A percentile compares a stretch with the other conserved stretches of the same genome.
phyloP scores from a whole-genome alignment of 805 yeast species.

The Wickerhamomyces sydowiorum region DNA sequence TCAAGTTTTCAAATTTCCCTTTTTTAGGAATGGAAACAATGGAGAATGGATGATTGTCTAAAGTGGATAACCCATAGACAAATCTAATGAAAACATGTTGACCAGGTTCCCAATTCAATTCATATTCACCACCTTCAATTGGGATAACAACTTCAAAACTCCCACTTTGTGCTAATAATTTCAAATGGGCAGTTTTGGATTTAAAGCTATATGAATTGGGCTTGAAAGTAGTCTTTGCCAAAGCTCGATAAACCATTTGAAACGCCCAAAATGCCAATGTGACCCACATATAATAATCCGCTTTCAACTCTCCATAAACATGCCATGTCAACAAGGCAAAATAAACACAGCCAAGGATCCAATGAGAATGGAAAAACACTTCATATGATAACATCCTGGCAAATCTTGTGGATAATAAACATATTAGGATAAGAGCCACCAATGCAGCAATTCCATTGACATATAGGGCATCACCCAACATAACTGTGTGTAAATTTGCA shows the following conservation, averaged over 20 bases:
- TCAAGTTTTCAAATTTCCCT: conserved; percentile 9
- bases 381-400: conserved; percentile 40
- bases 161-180: conserved; percentile 16
- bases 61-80: conserved; percentile 32
- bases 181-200: conserved; percentile 30
- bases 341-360: conserved; percentile 46
- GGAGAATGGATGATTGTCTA: conserved; percentile 56
- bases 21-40: conserved; percentile 30
- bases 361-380: conserved; percentile 44
- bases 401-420: conserved; percentile 35
- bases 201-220: conserved; percentile 36
- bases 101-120: conserved; percentile 44
- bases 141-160: conserved; percentile 31
- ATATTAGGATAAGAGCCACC: conserved; percentile 36
- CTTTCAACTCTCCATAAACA: conserved; percentile 26
- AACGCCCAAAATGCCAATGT: conserved; percentile 46
- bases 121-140: conserved; percentile 16
- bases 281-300: conserved; percentile 41
- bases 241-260: conserved; percentile 41
- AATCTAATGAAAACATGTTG: conserved; percentile 50
- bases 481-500: conserved; percentile 17
- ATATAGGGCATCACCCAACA: conserved; percentile 20
- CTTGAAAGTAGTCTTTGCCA: conserved; percentile 39
- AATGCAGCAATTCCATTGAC: conserved; percentile 44
- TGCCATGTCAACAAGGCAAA: conserved; percentile 43